Percentiles rank a stretch among this genome's conserved stretches.
phyloP scores from a whole-genome alignment of 2,329 filamentous ascomycete genomes.

The Botrytis squamosa region DNA sequence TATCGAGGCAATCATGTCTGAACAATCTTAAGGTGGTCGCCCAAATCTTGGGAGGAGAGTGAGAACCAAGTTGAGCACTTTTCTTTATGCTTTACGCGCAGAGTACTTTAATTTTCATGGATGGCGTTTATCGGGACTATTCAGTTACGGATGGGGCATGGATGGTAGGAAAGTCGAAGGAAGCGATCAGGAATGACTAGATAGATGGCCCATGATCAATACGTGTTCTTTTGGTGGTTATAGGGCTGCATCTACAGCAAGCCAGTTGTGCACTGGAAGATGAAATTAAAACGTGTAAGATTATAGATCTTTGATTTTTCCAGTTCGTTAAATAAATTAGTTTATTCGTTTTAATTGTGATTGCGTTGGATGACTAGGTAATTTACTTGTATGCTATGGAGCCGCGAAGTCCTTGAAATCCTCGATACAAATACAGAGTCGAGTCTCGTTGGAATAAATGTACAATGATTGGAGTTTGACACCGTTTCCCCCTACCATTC shows the following conservation, averaged over 20 bases:
- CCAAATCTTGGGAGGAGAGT: background rate
- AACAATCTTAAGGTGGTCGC: slow-evolving; percentile 9
- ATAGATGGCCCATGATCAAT: slow-evolving; percentile 19
- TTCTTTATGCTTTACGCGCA: slow-evolving; percentile 9
- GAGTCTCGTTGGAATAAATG: slow-evolving; percentile 1
- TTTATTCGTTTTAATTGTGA: background rate
- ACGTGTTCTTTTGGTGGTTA: slow-evolving; percentile 5
- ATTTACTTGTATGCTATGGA: background rate
- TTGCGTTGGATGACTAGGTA: background rate
- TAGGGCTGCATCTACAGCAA: slow-evolving; percentile 5
- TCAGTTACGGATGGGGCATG: slow-evolving; percentile 1
- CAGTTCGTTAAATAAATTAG: background rate
- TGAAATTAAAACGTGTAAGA: slow-evolving; percentile 18
- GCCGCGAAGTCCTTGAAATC: background rate
- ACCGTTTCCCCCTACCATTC: background rate
- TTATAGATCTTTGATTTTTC: slow-evolving; percentile 23
- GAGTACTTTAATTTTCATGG: slow-evolving; percentile 20
- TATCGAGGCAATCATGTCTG: slow-evolving; percentile 6
- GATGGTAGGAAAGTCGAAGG: slow-evolving; percentile 11
- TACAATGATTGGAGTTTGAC: background rate
- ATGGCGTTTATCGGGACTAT: slow-evolving; percentile 11
- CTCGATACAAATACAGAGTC: background rate
- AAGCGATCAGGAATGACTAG: slow-evolving; percentile 8
- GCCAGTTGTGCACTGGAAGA: background rate
- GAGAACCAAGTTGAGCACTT: background rate